phyloP scores from a whole-genome alignment of 2,329 filamentous ascomycete species.

The Colletotrichum orbiculare region DNA sequence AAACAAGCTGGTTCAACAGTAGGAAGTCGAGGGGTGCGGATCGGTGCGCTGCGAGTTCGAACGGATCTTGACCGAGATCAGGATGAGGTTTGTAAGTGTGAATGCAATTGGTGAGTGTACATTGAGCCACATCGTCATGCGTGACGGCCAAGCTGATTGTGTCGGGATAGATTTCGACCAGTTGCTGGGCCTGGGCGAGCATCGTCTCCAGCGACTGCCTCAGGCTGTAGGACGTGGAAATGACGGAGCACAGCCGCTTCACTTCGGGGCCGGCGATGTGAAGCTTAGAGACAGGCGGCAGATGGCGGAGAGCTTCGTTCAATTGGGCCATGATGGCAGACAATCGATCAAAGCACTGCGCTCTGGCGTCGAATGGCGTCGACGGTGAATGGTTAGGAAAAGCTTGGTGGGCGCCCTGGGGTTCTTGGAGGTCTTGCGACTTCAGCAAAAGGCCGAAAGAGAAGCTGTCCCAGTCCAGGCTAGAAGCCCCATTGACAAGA shows the following conservation, averaged over 20 bases:
- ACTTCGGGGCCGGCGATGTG: conserved; percentile 41
- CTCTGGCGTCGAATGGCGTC: background rate
- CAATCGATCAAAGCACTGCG: conserved; percentile 15
- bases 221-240: conserved; percentile 41
- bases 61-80: conserved; percentile 11
- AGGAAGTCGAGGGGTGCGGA: conserved; percentile 45
- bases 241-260: conserved; percentile 39
- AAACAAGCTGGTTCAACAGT: conserved; percentile 49
- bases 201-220: conserved; percentile 47
- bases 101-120: conserved; percentile 48
- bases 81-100: conserved; percentile 39
- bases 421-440: background rate
- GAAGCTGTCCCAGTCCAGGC: conserved; percentile 17
- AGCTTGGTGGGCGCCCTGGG: background rate
- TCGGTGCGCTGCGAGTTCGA: conserved; percentile 32
- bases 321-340: conserved; percentile 12
- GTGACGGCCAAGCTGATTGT: conserved; percentile 40
- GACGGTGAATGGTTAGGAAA: background rate
- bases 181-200: conserved; percentile 47
- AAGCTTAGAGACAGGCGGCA: conserved; percentile 19
- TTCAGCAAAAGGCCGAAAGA: conserved; percentile 18
- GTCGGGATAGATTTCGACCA: conserved; percentile 49
- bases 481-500: background rate
- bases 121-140: conserved; percentile 36
- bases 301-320: conserved; percentile 7